Evolutionary conservation across 768 basidiomycete species (phyloP).

Genomic region (Suillus decipiens): DNA sequence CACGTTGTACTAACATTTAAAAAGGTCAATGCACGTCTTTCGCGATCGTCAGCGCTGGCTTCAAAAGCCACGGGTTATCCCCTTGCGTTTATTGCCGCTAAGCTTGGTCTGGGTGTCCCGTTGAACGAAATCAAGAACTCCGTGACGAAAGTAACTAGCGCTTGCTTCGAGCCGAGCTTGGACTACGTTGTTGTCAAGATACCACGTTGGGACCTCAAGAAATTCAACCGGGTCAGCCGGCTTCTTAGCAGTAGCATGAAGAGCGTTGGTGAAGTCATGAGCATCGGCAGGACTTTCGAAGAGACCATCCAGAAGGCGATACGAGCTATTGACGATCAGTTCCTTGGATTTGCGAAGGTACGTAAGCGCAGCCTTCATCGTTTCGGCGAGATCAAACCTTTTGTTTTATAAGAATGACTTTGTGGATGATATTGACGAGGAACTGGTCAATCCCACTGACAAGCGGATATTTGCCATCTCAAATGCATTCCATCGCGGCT

Average conservation of each 20-base stretch:
- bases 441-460: conserved; percentile 92
- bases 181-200: conserved; percentile 99
- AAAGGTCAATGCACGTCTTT: conserved; percentile 93
- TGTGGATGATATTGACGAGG: conserved; percentile 90
- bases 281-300: conserved; percentile 96
- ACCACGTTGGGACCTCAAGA: conserved; percentile 98
- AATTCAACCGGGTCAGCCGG: conserved; percentile 93
- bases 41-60: conserved; percentile 94
- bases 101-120: conserved; percentile 95
- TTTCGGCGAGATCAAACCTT: background rate
- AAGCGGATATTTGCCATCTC: conserved; percentile 97
- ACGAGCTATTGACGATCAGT: conserved; percentile 93
- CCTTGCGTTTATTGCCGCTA: conserved; percentile 96
- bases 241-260: conserved; percentile 96
- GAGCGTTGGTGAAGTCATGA: conserved; percentile 99
- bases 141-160: conserved; percentile 94
- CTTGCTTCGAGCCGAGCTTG: conserved; percentile 97
- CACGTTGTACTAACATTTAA: conserved; percentile 11
- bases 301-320: conserved; percentile 99
- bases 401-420: conserved; percentile 66
- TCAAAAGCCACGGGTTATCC: conserved; percentile 99
- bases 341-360: conserved; percentile 88
- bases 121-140: conserved; percentile 98
- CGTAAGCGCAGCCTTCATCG: conserved; percentile 5
- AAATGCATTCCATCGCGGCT: conserved; percentile 88